Evolutionary conservation across 139 green algal species (phyloP), one percentile per base, ranked within the genome.

Genomic region (Haematococcus lacustris): DNA sequence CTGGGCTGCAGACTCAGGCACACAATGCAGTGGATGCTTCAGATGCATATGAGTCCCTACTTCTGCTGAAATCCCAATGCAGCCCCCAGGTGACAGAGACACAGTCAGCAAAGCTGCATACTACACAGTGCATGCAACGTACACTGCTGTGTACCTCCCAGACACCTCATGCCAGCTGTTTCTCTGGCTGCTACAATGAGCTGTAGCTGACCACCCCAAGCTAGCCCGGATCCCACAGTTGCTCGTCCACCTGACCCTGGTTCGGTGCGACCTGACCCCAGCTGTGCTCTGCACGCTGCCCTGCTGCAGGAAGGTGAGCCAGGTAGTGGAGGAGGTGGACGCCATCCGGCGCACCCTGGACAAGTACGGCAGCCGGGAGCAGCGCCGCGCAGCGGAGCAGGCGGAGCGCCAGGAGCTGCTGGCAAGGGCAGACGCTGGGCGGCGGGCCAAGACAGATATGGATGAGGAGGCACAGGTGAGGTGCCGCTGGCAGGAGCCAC

Each of bases 281-380:
- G n/a, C n/a, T n/a, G n/a, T n/a, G n/a, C n/a, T n/a, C n/a, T n/a
- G 51, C 33, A 35, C 21, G 4, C 3, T 17, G 9, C 9, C 43
- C 43, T 66, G 59, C 23, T 37, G 57, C 80, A 91, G 87, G 25
- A 95, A 95, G 75, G 90, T 97, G 60, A 88, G 96, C 78, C 85
- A 92, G 72, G 80, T 96, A 3, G 64, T 73, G 3, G 91, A 95
- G 72, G 91, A 97, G 75, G 73, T 83, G n/a, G 81, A 90, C 66
- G 51, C 78, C 0, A 70, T 96, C 39, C 62, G 80, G 68, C 43
- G 61, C 28, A 38, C 66, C 0, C 53, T 80, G 30, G 71, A 82
- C 23, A 76, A 76, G 4, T 72, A 75, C 32, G 38, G 63, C 17
- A 71, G 23, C 2, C 71, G 79, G 65, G 68, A 80, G 61, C 69